Evolutionary conservation across 1,139 yeast species (phyloP).

Genomic region (Keqinozyma sinolaborantium): DNA sequence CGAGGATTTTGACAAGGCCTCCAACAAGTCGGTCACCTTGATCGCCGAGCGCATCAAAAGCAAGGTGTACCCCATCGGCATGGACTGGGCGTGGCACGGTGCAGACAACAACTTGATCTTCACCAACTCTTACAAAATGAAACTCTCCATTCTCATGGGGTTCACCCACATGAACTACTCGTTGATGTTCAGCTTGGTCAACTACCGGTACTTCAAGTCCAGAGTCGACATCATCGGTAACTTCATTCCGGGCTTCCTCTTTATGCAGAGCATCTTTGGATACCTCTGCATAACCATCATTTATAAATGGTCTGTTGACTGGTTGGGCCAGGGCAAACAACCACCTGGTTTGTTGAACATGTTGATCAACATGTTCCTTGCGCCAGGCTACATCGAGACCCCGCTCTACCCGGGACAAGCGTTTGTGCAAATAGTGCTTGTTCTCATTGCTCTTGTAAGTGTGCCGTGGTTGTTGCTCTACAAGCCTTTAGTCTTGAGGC

Average conservation of each 20-base stretch:
- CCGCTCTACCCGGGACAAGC: constrained; percentile 83
- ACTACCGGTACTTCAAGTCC: constrained; percentile 69
- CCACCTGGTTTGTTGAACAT: constrained; percentile 94
- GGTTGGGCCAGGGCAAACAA: constrained; percentile 70
- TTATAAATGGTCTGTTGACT: constrained; percentile 93
- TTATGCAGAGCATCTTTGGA: constrained; percentile 96
- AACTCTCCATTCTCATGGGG: constrained; percentile 91
- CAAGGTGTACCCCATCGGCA: constrained; percentile 70
- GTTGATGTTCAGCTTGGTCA: constrained; percentile 77
- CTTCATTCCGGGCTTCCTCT: constrained; percentile 87
- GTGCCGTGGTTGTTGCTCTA: constrained; percentile 90
- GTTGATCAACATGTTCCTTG: constrained; percentile 92
- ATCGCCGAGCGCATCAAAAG: constrained; percentile 58
- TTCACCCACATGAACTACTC: constrained; percentile 93
- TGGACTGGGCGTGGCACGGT: constrained; percentile 97
- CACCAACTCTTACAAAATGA: constrained; percentile 95
- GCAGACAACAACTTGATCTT: constrained; percentile 87
- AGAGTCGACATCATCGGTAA: constrained; percentile 87
- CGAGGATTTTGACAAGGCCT: constrained; percentile 57
- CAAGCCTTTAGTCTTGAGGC: constrained; percentile 75
- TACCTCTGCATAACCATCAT: constrained; percentile 79
- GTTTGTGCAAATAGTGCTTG: constrained; percentile 68
- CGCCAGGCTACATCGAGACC: constrained; percentile 88
- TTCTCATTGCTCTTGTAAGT: constrained; percentile 78
- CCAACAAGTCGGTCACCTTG: constrained; percentile 39